Evolutionary conservation across 306 rosid species (phyloP), one percentile per base, ranked within the genome.

Genomic region (Castanea crenata): DNA sequence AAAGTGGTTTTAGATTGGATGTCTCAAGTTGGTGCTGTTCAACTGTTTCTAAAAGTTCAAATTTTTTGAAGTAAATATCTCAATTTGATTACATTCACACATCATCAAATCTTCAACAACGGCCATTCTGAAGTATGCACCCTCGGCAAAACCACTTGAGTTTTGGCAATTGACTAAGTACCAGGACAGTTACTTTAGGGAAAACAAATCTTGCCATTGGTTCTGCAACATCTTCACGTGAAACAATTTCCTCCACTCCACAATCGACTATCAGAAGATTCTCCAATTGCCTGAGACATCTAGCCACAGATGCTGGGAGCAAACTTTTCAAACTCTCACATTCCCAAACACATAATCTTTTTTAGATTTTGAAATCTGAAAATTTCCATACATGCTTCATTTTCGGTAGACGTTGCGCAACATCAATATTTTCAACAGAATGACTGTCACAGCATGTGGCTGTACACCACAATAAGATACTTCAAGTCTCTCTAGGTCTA

Each of bases 211-310:
- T 34, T 3, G 20, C 19, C 9, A 14, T 8, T 34, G 4, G 4
- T 11, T 69, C 74, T 4, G 6, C 4, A 1, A n/a, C 76, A 7
- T 71, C 80, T 56, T 71, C 74, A 21, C 20, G 19, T 4, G 71
- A 25, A 55, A 84, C 46, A 5, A 54, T 80, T 44, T 77, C 79
- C 59, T 62, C 51, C 4, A 76, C 85, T 49, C 19, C n/a, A 19
- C 75, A 76, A 1, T 29, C 3, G 10, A 4, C 5, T 20, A 84
- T 29, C 2, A 1, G 5, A 8, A 86, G 49, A 11, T 5, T 7
- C 61, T 72, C 31, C 31, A 29, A 29, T 29, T 29, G 31, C 1
- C 0, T 2, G 1, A 29, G 31, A 29, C 31, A 29, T 29, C 31
- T 29, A 29, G 29, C 29, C 29, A 27, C 2, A 27, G 29, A 27